phyloP scores from a whole-genome alignment of 352 stramenopile species.

The Globisporangium megalacanthum region DNA sequence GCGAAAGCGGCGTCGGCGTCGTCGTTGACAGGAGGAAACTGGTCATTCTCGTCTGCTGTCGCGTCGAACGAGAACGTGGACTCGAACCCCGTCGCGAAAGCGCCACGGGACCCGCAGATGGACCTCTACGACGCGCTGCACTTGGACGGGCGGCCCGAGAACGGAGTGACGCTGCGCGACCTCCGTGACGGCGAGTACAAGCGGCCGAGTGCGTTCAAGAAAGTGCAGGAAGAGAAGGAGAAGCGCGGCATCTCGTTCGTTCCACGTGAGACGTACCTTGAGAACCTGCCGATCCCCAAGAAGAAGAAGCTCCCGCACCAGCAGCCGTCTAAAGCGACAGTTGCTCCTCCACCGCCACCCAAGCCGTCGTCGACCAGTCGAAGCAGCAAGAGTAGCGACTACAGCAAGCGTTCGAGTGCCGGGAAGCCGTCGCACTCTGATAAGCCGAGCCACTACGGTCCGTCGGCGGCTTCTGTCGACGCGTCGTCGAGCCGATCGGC shows the following conservation, averaged over 20 bases:
- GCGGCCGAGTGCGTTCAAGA: conserved; percentile 50
- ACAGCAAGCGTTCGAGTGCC: conserved; percentile 8
- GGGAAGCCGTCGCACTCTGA: conserved; percentile 11
- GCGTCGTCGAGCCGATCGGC: conserved; percentile 1
- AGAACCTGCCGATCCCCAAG: conserved; percentile 50
- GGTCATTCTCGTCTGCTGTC: conserved; percentile 5
- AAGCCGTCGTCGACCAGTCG: neutral
- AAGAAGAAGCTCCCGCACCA: conserved; percentile 16
- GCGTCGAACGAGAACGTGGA: conserved; percentile 6
- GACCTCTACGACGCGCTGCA: conserved; percentile 56
- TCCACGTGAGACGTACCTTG: conserved; percentile 33
- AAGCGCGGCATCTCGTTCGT: conserved; percentile 34
- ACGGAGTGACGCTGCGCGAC: conserved; percentile 22
- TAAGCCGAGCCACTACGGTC: conserved; percentile 35
- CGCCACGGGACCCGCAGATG: conserved; percentile 34
- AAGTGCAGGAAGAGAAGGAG: conserved; percentile 36
- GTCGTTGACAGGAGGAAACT: neutral
- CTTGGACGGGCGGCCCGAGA: conserved; percentile 31
- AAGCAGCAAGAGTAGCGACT: conserved; percentile 3
- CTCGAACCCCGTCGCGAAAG: conserved; percentile 7
- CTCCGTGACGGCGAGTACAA: conserved; percentile 30
- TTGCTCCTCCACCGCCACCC: neutral
- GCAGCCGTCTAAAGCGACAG: neutral
- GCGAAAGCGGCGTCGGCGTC: neutral
- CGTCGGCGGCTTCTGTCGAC: conserved; percentile 8